These are phyloP conservation scores for Puccinellia tenuiflora DNA, from an alignment of 176 grass and related monocot genomes.

Conservation along the genomic window DNA sequence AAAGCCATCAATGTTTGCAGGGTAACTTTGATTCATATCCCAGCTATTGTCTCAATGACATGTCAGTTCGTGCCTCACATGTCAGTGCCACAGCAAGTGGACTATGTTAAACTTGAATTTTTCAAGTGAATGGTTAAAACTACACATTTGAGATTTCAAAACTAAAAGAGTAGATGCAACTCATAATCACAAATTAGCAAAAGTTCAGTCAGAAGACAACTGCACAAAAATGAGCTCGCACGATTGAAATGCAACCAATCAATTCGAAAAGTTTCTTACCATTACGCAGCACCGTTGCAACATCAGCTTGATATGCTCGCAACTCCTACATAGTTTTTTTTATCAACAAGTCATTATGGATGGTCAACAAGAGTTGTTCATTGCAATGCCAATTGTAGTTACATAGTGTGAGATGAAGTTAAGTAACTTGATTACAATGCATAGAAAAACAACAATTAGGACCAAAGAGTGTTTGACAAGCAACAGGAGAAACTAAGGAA, in stretches of 20 bases:
- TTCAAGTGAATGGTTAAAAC: not conserved
- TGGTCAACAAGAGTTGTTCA: not conserved
- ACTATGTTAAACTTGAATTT: not conserved
- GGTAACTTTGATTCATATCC: not conserved
- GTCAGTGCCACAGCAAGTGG: not conserved
- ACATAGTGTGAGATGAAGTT: not conserved
- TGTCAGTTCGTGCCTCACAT: not conserved
- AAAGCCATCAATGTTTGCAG: not conserved
- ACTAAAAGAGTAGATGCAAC: not conserved
- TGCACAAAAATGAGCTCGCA: not conserved
- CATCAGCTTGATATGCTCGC: slow-evolving; percentile 96
- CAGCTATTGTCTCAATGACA: not conserved
- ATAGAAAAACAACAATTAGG: not conserved
- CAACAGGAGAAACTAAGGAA: not conserved
- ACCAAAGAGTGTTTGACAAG: not conserved
- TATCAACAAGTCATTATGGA: slow-evolving; percentile 18
- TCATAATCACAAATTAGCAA: not conserved
- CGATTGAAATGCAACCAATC: slow-evolving; percentile 6
- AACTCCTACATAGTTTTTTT: slow-evolving; percentile 61
- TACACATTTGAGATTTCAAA: slow-evolving; percentile 8
- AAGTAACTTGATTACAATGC: not conserved
- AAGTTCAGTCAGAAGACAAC: not conserved
- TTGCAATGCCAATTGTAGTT: slow-evolving; percentile 2
- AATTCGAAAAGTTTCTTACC: slow-evolving; percentile 39
- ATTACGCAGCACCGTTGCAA: slow-evolving; percentile 91